phyloP scores from a whole-genome alignment of 495 filamentous ascomycete species.

The Acidiella bohemica region DNA sequence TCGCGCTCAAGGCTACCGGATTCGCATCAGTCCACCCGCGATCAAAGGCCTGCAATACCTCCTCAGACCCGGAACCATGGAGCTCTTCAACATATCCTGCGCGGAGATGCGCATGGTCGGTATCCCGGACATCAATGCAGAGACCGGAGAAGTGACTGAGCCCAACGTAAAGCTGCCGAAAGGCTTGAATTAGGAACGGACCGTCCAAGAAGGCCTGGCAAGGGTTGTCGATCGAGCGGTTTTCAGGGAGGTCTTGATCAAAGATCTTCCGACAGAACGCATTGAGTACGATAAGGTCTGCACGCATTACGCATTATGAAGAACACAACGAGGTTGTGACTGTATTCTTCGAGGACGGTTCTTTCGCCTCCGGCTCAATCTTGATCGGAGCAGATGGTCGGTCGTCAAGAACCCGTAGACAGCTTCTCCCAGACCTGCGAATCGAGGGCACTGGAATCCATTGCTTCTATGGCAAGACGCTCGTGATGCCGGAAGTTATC shows the following conservation, averaged over 20 bases:
- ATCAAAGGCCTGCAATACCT: constrained; percentile 3
- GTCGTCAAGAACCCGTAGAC: constrained; percentile 30
- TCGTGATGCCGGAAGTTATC: constrained; percentile 9
- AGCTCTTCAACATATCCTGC: neutral
- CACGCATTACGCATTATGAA: constrained; percentile 22
- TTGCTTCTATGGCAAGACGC: constrained; percentile 34
- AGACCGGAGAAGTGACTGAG: neutral
- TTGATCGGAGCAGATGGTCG: constrained; percentile 38
- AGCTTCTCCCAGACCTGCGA: constrained; percentile 31
- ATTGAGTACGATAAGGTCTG: constrained; percentile 20
- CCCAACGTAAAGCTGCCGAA: neutral
- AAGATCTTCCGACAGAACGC: constrained; percentile 16
- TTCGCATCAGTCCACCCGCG: constrained; percentile 1
- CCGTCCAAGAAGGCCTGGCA: constrained; percentile 15
- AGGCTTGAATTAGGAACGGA: neutral
- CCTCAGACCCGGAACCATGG: neutral
- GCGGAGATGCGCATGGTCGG: constrained; percentile 15
- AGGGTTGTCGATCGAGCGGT: constrained; percentile 21
- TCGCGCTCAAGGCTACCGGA: constrained; percentile 29
- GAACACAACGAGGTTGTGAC: constrained; percentile 15
- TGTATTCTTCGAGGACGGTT: constrained; percentile 32
- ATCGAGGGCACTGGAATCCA: constrained; percentile 34
- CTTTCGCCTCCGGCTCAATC: constrained; percentile 26
- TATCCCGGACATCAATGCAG: constrained; percentile 16
- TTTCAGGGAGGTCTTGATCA: constrained; percentile 15